Evolutionary conservation across 2,329 filamentous ascomycete species (phyloP), one percentile per base, ranked within the genome.

Genomic region (Dothistroma pini): DNA sequence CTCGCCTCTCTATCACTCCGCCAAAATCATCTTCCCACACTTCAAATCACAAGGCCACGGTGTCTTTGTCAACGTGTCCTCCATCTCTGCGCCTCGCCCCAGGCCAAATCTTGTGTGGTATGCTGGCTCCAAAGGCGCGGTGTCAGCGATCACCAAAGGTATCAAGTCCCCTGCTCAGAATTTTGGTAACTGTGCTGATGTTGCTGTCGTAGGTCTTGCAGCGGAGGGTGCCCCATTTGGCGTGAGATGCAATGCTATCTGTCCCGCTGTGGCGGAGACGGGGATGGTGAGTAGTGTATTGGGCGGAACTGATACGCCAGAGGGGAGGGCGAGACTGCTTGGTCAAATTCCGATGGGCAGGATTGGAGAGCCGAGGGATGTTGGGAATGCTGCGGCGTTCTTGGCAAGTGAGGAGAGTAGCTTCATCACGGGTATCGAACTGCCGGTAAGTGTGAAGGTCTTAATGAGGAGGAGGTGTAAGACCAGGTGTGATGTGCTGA

Each of bases 31-130:
- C 2, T 66, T 70, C n/a, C 73, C 73, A 7, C 66, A 72, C 54
- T 75, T 75, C 55, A 63, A 66, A 50, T 38, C 61, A 0, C 56
- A 56, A 12, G 44, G 29, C 8, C 21, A 34, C 10, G 70, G 71
- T 25, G 68, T 69, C 29, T 69, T 70, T 44, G 61, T 73, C 29
- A 73, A 72, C 57, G 69, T 72, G 51, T 67, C 64, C 21, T 68
- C 65, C 10, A 71, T 72, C 56, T 67, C 65, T 19, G 70, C 66
- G 1, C 58, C 62, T 3, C 58, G 68, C 3, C 69, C 69, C 4
- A 54, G 71, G 7, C 69, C 70, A 8, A 69, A 68, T 35, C 53
- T 72, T 1, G 70, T 71, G 19, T 73, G 69, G 69, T 73, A 72
- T 52, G 69, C 68, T 5, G 69, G 67, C 9, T 62, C 57, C 9